phyloP scores from a whole-genome alignment of 331 rosid species.

The Pyrus hybrid region DNA sequence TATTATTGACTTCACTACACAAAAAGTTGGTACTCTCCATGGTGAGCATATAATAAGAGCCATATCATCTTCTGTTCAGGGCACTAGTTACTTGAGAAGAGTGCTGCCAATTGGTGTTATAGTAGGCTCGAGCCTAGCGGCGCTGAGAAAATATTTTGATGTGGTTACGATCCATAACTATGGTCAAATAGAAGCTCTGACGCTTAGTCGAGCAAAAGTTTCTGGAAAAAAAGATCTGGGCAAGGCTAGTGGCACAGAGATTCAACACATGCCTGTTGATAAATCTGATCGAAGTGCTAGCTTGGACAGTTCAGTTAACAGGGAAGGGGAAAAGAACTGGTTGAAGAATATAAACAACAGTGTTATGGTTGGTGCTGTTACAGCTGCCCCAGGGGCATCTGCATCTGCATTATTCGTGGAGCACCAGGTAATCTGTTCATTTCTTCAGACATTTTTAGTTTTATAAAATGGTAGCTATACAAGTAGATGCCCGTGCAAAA shows the following conservation, averaged over 20 bases:
- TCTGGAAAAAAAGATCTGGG: conserved; percentile 20
- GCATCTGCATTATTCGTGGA: conserved; percentile 65
- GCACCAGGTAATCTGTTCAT: conserved; percentile 47
- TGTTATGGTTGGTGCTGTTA: conserved; percentile 84
- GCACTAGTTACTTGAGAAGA: conserved; percentile 52
- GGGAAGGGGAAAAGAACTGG: conserved; percentile 20
- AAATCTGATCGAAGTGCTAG: conserved; percentile 20
- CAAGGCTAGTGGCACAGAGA: conserved; percentile 23
- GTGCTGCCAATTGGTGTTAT: conserved; percentile 76
- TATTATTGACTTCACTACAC: conserved; percentile 18
- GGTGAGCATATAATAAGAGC: conserved; percentile 50
- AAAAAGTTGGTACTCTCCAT: conserved; percentile 41
- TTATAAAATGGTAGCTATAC: conserved; percentile 2
- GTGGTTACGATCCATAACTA: conserved; percentile 35
- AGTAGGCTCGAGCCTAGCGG: conserved; percentile 74
- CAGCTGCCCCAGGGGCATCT: conserved; percentile 95
- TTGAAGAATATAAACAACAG: conserved; percentile 18
- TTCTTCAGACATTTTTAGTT: conserved; percentile 13
- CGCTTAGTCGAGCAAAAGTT: conserved; percentile 14
- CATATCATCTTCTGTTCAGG: conserved; percentile 73
- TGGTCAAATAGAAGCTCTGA: conserved; percentile 18
- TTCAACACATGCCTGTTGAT: conserved; percentile 13
- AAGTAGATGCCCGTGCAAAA: background rate
- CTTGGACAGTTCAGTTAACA: conserved; percentile 25
- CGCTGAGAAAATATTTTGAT: conserved; percentile 54